A percentile compares a stretch with the other conserved stretches of the same genome.
Conservation (phyloP, 2,329 filamentous ascomycete species). For the Domatiomyces catenatus region DNA sequence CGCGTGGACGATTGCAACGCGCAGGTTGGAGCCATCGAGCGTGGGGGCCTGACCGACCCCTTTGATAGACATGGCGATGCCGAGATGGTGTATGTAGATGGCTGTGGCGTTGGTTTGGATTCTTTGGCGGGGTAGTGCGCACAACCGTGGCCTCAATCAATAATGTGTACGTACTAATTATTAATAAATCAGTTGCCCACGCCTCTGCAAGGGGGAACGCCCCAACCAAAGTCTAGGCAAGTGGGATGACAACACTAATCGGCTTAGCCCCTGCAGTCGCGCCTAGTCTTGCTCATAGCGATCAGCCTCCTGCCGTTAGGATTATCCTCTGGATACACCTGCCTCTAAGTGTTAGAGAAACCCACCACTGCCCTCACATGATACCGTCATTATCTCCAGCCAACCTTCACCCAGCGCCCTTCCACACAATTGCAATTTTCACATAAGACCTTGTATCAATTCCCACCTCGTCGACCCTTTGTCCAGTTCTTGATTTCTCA, state of each 20-base stretch:
- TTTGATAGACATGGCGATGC: constrained; percentile 34
- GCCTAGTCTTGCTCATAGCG: constrained; percentile 16
- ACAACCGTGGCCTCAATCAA: no score
- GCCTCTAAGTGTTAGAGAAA: constrained; percentile 15
- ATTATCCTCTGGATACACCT: constrained; percentile 17
- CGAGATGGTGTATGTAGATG: not conserved
- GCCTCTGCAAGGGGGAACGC: not conserved
- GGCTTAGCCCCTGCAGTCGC: not conserved
- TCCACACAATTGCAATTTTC: not conserved
- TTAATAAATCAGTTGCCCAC: no score
- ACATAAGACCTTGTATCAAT: not conserved
- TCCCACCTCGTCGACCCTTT: not conserved
- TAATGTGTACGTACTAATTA: no score
- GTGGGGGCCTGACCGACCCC: constrained; percentile 44
- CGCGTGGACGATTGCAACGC: constrained; percentile 89
- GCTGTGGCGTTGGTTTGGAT: not conserved
- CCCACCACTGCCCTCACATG: constrained; percentile 15
- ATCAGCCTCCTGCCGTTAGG: constrained; percentile 15
- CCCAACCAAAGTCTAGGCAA: not conserved
- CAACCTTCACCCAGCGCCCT: not conserved
- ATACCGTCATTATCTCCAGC: constrained; percentile 2
- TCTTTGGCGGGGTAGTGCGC: not conserved
- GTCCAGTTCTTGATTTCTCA: not conserved
- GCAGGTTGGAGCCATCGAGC: constrained; percentile 54
- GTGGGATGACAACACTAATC: not conserved